Conservation (phyloP, 306 rosid genomes). For the Vachellia pachyceras region DNA sequence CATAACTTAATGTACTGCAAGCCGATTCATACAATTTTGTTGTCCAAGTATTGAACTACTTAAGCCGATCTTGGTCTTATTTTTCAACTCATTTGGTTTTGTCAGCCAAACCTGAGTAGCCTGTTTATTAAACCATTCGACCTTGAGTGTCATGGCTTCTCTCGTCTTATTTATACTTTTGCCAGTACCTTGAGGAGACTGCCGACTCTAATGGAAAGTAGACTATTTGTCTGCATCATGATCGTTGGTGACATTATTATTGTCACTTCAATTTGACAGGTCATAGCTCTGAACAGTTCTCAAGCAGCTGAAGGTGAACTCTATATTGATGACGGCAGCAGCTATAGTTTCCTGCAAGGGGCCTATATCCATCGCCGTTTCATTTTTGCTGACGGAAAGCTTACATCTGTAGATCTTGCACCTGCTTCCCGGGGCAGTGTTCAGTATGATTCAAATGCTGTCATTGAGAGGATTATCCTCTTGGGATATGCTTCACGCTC, state of each 20-base stretch:
- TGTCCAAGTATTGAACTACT: neutral
- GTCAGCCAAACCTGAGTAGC: neutral
- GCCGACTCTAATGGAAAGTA: slow-evolving; percentile 20
- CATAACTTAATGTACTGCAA: slow-evolving; percentile 23
- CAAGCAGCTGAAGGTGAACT: slow-evolving; percentile 94
- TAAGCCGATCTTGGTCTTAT: neutral
- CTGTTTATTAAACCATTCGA: neutral
- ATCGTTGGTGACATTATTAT: slow-evolving; percentile 30
- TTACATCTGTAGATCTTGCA: slow-evolving; percentile 61
- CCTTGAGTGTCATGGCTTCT: neutral
- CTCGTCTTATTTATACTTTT: neutral
- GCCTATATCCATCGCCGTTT: slow-evolving; percentile 89
- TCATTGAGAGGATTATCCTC: slow-evolving; percentile 83
- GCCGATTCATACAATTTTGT: neutral
- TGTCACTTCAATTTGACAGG: slow-evolving; percentile 55
- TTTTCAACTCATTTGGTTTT: neutral
- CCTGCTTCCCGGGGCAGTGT: slow-evolving; percentile 45
- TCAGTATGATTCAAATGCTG: slow-evolving; percentile 50
- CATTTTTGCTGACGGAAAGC: slow-evolving; percentile 70
- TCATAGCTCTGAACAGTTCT: slow-evolving; percentile 88
- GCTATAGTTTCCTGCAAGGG: slow-evolving; percentile 75
- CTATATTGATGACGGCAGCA: slow-evolving; percentile 85
- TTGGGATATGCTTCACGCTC: slow-evolving; percentile 66
- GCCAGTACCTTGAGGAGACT: slow-evolving; percentile 13
- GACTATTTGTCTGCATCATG: slow-evolving; percentile 19